Conservation (phyloP, 1,139 yeast species). For the Blastobotrys illinoisensis region DNA sequence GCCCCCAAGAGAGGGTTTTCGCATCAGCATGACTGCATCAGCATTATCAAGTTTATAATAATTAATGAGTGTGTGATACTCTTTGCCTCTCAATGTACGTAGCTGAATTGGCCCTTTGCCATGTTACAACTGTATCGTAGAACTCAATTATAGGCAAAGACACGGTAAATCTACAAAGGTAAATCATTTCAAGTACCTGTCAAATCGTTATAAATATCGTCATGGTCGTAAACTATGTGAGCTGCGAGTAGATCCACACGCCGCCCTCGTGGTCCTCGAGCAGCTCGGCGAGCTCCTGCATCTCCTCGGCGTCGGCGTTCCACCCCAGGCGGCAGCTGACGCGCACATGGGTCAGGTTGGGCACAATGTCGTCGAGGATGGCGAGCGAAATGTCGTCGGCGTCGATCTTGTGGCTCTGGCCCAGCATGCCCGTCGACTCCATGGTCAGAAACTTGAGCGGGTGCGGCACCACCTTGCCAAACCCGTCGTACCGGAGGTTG, state of each 20-base stretch:
- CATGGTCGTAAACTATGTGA: not conserved
- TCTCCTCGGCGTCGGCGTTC: conserved; percentile 71
- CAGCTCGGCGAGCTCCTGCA: conserved; percentile 49
- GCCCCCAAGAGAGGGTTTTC: no score
- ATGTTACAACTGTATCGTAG: no score
- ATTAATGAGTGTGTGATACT: no score
- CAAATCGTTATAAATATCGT: not conserved
- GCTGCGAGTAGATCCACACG: conserved; percentile 22
- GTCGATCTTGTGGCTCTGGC: conserved; percentile 74
- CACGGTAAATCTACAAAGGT: not conserved
- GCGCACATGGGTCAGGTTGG: conserved; percentile 55
- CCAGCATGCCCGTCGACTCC: conserved; percentile 84
- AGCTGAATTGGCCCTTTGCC: no score
- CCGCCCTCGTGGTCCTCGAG: conserved; percentile 34
- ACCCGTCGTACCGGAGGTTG: conserved; percentile 25
- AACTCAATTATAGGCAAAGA: no score
- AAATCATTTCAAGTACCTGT: not conserved
- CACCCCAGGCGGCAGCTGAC: conserved; percentile 81
- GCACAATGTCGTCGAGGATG: conserved; percentile 68
- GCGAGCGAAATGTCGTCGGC: conserved; percentile 89
- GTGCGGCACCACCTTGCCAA: conserved; percentile 33
- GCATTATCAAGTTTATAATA: no score
- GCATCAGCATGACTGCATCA: no score
- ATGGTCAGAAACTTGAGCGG: conserved; percentile 64
- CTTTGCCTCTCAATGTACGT: no score